Base-by-base conservation (phyloP, 768 basidiomycete species). In the Pholiota microspora region DNA sequence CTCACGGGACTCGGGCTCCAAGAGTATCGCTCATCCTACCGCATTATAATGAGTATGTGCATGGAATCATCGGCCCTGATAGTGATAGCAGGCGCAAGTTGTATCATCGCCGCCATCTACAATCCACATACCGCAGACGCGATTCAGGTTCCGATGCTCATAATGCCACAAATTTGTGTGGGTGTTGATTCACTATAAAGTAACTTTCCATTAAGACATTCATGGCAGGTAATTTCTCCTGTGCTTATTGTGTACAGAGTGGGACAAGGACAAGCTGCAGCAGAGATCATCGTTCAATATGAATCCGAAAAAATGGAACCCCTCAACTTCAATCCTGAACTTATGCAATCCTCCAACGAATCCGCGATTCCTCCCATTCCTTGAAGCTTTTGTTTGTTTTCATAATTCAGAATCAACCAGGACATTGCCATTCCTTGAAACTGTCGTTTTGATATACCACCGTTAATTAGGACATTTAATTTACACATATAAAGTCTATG, bases 161-260 rank as follows among this genome's bases (percentile, higher is more conserved):
- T 55, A 28, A 49, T 58, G 21, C 55, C 55, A 15, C 60, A 61
- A 5, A 53, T 58, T 6, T 55, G 51, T 16, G 60, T 61, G 47
- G 47, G 60, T n/a, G n/a, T n/a, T n/a, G n/a, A n/a, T n/a, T n/a
- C n/a, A n/a, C n/a, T 34, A 35, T 32, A 5, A 12, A 3, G 21
- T 32, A 38, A 38, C 49, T 3, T 31, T 13, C 7, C 25, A 42
- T 29, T 25, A 44, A 31, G 2, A 2, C 2, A n/a, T 16, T 27
- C 13, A 10, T 3, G 13, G 0, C 4, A 54, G 60, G 31, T 45
- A 8, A 59, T 59, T 44, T 56, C 60, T 12, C 57, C 60, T 12
- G 31, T 61, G 23, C 60, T 61, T 29, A 59, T 61, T 31, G 44
- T 61, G 13, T 59, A 51, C 18, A 49, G 57, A 1, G 60, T 61